phyloP scores from a whole-genome alignment of 257 asterid species.

The Leptodermis oblonga region DNA sequence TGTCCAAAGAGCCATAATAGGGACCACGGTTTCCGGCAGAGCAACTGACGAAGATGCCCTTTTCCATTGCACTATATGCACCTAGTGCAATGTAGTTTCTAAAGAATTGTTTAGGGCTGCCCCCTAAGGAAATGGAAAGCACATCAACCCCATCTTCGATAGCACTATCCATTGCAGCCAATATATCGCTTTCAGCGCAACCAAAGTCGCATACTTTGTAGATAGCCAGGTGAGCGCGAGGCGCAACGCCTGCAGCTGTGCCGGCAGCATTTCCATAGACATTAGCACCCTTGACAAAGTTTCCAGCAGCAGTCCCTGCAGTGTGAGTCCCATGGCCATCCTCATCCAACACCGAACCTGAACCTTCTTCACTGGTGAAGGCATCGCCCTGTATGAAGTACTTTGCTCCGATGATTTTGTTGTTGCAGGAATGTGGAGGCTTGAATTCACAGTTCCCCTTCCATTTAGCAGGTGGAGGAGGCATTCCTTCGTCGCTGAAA shows the following conservation, averaged over 20 bases:
- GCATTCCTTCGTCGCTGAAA: no score
- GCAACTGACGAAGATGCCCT: conserved; percentile 16
- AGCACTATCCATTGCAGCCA: conserved; percentile 16
- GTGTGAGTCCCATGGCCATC: conserved; percentile 20
- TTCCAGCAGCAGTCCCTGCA: conserved; percentile 21
- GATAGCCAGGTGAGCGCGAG: no score
- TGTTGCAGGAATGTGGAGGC: conserved; percentile 6
- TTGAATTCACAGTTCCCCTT: conserved; percentile 15
- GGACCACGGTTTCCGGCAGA: conserved; percentile 17
- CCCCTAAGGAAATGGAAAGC: conserved; percentile 11
- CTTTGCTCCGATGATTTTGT: conserved; percentile 18
- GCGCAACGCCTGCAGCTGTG: no score
- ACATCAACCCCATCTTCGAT: conserved; percentile 19
- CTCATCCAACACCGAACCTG: neutral
- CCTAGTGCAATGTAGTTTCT: neutral
- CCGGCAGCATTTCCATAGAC: no score
- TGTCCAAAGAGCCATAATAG: neutral
- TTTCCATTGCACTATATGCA: conserved; percentile 14
- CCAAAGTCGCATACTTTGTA: no score
- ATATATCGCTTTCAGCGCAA: conserved; percentile 15
- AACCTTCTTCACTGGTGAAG: no score
- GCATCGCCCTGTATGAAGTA: neutral
- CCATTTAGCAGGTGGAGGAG: conserved; percentile 22
- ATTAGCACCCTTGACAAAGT: conserved; percentile 14
- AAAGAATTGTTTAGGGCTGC: neutral